Conservation (phyloP, 768 basidiomycete species). For the Mycena vulgaris region DNA sequence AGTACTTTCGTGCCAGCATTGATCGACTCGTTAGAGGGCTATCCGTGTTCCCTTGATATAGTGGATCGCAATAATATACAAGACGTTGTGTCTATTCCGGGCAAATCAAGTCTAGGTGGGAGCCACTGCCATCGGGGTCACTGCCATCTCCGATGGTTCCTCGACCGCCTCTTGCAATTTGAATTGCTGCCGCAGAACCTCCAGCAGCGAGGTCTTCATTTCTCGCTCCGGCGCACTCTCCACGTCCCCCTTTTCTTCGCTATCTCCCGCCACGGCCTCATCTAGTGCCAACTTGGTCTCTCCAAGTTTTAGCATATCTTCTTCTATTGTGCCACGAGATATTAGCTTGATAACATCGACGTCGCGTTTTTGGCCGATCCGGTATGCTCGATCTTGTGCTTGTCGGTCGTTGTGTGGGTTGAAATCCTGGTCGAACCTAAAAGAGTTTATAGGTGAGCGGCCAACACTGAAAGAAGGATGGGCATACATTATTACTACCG, state of each 20-base stretch:
- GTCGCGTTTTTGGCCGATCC: slow-evolving; percentile 94
- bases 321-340: slow-evolving; percentile 93
- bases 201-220: slow-evolving; percentile 91
- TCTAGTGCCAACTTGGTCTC: slow-evolving; percentile 93
- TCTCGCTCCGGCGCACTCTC: slow-evolving; percentile 82
- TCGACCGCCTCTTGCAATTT: slow-evolving; percentile 65
- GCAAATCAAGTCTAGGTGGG: slow-evolving; percentile 39
- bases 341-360: slow-evolving; percentile 97
- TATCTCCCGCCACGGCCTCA: slow-evolving; percentile 92
- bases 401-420: slow-evolving; percentile 98
- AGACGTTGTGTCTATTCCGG: slow-evolving; percentile 18
- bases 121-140: neutral
- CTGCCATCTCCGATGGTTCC: slow-evolving; percentile 12
- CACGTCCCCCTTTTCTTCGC: slow-evolving; percentile 64
- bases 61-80: slow-evolving; percentile 35
- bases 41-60: slow-evolving; percentile 57
- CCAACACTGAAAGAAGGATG: neutral
- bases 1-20: slow-evolving; percentile 86
- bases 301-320: slow-evolving; percentile 93
- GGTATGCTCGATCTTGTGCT: slow-evolving; percentile 97
- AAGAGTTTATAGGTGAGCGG: slow-evolving; percentile 24
- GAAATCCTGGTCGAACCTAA: slow-evolving; percentile 97
- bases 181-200: slow-evolving; percentile 86
- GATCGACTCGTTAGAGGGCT: slow-evolving; percentile 82
- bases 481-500: slow-evolving; percentile 91